Evolutionary conservation across 176 grass and related monocot genomes (phyloP).

Genomic region (Poa pratensis): DNA sequence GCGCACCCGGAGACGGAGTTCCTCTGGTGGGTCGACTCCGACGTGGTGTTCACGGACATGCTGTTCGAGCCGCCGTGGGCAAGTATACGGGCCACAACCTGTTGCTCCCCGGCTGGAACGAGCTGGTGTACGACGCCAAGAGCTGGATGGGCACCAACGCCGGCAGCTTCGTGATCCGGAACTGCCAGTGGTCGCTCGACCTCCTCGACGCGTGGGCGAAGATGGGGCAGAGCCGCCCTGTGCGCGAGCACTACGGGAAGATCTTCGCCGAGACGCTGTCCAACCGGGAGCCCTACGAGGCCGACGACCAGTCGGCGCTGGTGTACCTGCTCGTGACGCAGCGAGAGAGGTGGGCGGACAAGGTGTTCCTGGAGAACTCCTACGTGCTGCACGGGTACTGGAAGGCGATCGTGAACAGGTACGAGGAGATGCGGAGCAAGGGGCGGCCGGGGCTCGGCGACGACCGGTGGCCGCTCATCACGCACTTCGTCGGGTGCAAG

Average conservation of each 20-base stretch:
- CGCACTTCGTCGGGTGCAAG: conserved; percentile 99
- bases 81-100: conserved; percentile 74
- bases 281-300: conserved; percentile 67
- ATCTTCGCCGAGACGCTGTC: conserved; percentile 54
- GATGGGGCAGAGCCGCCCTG: conserved; percentile 67
- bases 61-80: conserved; percentile 75
- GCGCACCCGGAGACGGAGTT: conserved; percentile 90
- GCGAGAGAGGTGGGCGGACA: conserved; percentile 48
- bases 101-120: conserved; percentile 68
- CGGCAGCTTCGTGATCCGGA: conserved; percentile 85
- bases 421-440: conserved; percentile 70
- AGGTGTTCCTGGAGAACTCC: conserved; percentile 71
- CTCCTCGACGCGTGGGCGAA: conserved; percentile 75
- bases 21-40: conserved; percentile 95
- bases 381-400: conserved; percentile 86
- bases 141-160: conserved; percentile 78
- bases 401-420: conserved; percentile 64
- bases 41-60: conserved; percentile 90
- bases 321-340: conserved; percentile 86
- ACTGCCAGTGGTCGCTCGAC: conserved; percentile 91
- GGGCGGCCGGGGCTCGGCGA: conserved; percentile 55
- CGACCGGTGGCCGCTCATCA: conserved; percentile 86
- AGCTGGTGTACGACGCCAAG: conserved; percentile 54
- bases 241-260: conserved; percentile 66
- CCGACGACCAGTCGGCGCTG: conserved; percentile 93